Evolutionary conservation across 2,329 filamentous ascomycete genomes (phyloP).

Genomic region (Fusarium mundagurra): DNA sequence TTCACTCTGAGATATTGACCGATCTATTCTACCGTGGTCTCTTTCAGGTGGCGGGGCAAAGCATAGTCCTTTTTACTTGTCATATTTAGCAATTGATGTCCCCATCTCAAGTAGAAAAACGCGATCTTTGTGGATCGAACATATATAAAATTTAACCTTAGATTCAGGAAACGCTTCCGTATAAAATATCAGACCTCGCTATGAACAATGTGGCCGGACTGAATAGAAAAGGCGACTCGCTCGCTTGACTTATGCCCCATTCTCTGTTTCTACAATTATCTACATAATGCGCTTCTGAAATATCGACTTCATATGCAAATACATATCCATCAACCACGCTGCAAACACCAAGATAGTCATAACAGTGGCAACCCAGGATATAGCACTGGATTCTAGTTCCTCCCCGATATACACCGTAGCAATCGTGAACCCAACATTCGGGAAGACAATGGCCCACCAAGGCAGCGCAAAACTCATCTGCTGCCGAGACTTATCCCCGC

Average conservation of each 20-base stretch:
- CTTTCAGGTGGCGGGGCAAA: neutral
- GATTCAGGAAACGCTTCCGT: accelerated
- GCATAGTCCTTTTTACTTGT: neutral
- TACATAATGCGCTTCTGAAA: conserved; percentile 1
- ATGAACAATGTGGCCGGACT: accelerated
- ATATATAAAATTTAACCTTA: neutral
- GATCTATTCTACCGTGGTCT: accelerated
- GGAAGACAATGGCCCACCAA: conserved; percentile 11
- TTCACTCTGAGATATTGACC: neutral
- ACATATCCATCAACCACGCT: neutral
- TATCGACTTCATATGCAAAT: conserved; percentile 2
- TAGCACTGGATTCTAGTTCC: neutral
- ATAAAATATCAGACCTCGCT: neutral
- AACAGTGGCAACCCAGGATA: neutral
- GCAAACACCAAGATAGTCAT: neutral
- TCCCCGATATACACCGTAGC: conserved; percentile 2
- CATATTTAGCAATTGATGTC: no score
- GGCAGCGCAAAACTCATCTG: conserved; percentile 1
- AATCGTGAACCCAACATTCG: neutral
- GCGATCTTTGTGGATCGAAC: accelerated
- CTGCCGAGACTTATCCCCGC: neutral
- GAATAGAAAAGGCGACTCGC: accelerated
- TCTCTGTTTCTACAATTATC: neutral
- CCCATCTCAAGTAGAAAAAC: accelerated
- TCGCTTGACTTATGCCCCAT: accelerated